Conservation (phyloP, 768 basidiomycete genomes). For the Clitopilus hobsonii region DNA sequence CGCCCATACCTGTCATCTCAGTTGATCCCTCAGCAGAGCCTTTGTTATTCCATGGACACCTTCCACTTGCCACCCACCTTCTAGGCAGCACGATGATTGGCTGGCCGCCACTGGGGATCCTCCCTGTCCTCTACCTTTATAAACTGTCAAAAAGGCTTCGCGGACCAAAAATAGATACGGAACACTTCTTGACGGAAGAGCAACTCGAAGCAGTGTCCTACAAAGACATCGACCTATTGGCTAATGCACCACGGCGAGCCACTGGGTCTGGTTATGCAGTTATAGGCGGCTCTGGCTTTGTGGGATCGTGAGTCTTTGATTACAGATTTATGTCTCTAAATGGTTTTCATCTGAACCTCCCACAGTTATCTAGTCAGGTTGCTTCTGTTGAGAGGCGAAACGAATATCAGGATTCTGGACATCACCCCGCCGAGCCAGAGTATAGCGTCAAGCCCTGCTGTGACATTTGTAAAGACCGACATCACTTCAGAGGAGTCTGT, state of each 20-base stretch:
- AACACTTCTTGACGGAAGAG: slow-evolving; percentile 5
- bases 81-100: no score
- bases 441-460: slow-evolving; percentile 17
- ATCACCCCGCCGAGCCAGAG: slow-evolving; percentile 19
- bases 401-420: slow-evolving; percentile 26
- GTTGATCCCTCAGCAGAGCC: no score
- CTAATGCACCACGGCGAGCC: slow-evolving; percentile 16
- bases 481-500: slow-evolving; percentile 24
- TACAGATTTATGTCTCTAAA: neutral
- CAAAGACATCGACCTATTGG: slow-evolving; percentile 20
- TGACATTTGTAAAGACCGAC: slow-evolving; percentile 25
- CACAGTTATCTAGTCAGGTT: slow-evolving; percentile 26
- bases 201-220: slow-evolving; percentile 20
- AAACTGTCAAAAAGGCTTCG: slow-evolving; percentile 11
- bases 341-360: neutral
- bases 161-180: slow-evolving; percentile 5
- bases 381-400: slow-evolving; percentile 29
- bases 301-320: slow-evolving; percentile 20
- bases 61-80: neutral
- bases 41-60: no score
- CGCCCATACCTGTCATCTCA: no score
- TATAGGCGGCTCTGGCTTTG: slow-evolving; percentile 26
- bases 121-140: slow-evolving; percentile 6
- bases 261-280: slow-evolving; percentile 23
- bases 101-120: neutral